Evolutionary conservation across 2,329 filamentous ascomycete species (phyloP), one percentile per base, ranked within the genome.

Genomic region (Pezicula radicicola): DNA sequence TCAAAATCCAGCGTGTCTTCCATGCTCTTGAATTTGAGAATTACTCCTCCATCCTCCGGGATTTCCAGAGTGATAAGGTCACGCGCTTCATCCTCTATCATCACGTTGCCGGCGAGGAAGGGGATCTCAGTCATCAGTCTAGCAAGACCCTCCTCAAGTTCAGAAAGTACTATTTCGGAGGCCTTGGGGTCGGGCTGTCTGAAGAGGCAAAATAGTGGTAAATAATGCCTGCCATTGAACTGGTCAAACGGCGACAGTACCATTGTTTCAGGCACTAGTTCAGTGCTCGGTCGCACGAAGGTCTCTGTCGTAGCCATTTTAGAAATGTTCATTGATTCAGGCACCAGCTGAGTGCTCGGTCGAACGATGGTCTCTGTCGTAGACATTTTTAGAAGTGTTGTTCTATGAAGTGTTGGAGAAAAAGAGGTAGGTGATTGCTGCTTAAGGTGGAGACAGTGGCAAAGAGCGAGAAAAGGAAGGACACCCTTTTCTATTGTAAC

Each of bases 61-160:
- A 44, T 44, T 25, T 44, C 41, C 41, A 44, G 41, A 44, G 41
- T 44, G 25, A 44, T n/a, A 6, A 44, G 10, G 41, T 44, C 41
- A 27, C 41, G 41, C 8, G n/a, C 15, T 27, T 44, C 41, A 44
- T 44, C 41, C 13, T 44, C 41, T 44, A 27, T 44, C 9, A 44
- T 19, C 41, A 44, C 41, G 16, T 44, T 27, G 41, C 41, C 41
- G 5, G 41, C 21, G 41, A 44, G 41, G 15, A 44, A 44, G 7
- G 41, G 41, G 16, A 27, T 27, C 16, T 44, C 41, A 6, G 18
- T 21, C 41, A 44, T 18, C 16, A 44, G 25, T 15, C 41, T 18
- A 25, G 41, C 41, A 8, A 44, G 41, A 44, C 41, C 41, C 13
- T 19, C 41, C 25, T 44, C 18, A 27, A 44, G 41, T 8, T 44